Base-by-base conservation (phyloP, 208 protist species). In the Leishmania aethiopica region DNA sequence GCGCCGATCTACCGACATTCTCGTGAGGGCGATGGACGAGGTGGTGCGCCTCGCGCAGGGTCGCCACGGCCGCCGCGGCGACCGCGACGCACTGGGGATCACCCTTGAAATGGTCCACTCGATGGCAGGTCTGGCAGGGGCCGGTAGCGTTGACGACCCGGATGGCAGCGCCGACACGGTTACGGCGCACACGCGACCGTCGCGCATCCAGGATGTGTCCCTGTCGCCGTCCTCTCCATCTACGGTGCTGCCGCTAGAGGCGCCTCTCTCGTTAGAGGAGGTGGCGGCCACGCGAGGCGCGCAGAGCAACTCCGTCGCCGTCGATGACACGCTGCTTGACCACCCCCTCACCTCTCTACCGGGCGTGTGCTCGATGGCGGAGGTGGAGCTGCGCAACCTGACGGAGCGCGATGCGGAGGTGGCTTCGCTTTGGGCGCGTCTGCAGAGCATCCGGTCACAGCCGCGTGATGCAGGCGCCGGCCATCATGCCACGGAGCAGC, bases 1-100 rank as follows among this genome's bases (percentile, higher is more conserved):
- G 62, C 83, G 57, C 13, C 83, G 80, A 59, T 74, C 83, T 35
- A 77, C 83, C 10, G 78, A 81, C 40, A 28, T 79, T 40, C 74
- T 86, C 45, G 64, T 86, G 64, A 82, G 72, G 83, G 83, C 78
- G 51, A 82, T 86, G 11, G 78, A 86, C 74, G 83, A 86, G 67
- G 62, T 82, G 51, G 74, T 86, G 72, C 83, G 83, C 15, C 72
- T 86, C 64, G 77, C 66, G 40, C 62, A 82, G 55, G 53, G 35
- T 37, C 66, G 53, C 69, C 78, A 64, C 42, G 47, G 32, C 3
- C 74, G 37, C 73, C 77, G 78, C 35, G 60, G 66, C 13, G 83
- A 80, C 13, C 66, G 64, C 5, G 78, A 86, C 66, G 47, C 83
- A 47, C 53, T 79, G 57, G 82, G 62, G 49, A 73, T 78, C 51